phyloP scores from a whole-genome alignment of 345 rosid species.

The Mangifera indica region DNA sequence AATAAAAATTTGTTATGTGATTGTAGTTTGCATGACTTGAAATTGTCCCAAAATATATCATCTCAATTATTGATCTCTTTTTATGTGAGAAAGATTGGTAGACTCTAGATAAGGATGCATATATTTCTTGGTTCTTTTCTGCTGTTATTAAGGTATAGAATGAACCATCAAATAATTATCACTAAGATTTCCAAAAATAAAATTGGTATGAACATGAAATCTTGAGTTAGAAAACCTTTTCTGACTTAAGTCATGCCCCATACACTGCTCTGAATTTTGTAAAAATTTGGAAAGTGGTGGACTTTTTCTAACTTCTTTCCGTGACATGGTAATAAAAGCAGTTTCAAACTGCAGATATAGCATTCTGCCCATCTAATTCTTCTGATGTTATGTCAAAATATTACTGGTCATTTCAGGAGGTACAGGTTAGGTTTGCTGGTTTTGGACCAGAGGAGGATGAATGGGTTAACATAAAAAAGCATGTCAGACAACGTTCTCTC shows the following conservation, averaged over 20 bases:
- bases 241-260: background rate
- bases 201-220: background rate
- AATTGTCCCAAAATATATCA: background rate
- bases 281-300: background rate
- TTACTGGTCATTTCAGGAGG: constrained; percentile 68
- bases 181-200: background rate
- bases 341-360: background rate
- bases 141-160: background rate
- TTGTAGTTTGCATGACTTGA: constrained; percentile 7
- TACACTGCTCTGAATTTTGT: background rate
- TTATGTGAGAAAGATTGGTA: background rate
- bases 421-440: constrained; percentile 88
- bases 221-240: background rate
- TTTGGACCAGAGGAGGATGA: constrained; percentile 97
- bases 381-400: constrained; percentile 8
- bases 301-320: background rate
- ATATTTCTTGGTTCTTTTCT: background rate
- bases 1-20: background rate
- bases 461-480: constrained; percentile 82
- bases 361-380: constrained; percentile 9
- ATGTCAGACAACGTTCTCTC: constrained; percentile 89
- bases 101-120: background rate
- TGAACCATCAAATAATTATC: background rate
- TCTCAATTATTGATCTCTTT: constrained; percentile 5
- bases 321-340: background rate